Conservation (phyloP, 2,329 filamentous ascomycete species). For the Claviceps lovelessii region DNA sequence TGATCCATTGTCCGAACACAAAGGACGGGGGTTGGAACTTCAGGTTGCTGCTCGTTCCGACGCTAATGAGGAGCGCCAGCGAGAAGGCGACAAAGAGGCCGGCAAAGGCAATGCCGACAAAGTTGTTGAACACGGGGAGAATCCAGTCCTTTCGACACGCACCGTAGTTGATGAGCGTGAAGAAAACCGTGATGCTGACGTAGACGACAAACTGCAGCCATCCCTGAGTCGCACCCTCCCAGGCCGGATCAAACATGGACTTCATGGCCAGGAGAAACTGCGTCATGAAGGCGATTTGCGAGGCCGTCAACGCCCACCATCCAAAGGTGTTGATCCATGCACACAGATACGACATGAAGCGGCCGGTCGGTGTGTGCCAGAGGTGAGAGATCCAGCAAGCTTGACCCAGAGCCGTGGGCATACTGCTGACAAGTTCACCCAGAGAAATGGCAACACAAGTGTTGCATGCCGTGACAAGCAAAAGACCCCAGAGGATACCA, state of each 20-base stretch:
- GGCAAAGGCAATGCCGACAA: slow-evolving; percentile 38
- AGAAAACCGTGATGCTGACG: slow-evolving; percentile 30
- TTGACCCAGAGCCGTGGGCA: slow-evolving; percentile 47
- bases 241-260: slow-evolving; percentile 34
- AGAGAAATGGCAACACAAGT: slow-evolving; percentile 39
- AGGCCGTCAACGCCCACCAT: slow-evolving; percentile 43
- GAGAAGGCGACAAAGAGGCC: slow-evolving; percentile 37
- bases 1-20: slow-evolving; percentile 36
- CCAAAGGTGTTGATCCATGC: slow-evolving; percentile 48
- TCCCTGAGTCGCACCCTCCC: slow-evolving; percentile 28
- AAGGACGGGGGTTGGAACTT: slow-evolving; percentile 34
- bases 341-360: slow-evolving; percentile 40
- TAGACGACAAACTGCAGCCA: slow-evolving; percentile 44
- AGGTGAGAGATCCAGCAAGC: slow-evolving; percentile 37
- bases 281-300: slow-evolving; percentile 43
- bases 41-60: slow-evolving; percentile 29
- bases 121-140: slow-evolving; percentile 38
- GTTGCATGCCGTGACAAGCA: slow-evolving; percentile 37
- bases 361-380: slow-evolving; percentile 25
- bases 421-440: slow-evolving; percentile 41
- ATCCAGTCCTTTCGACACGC: slow-evolving; percentile 29
- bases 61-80: slow-evolving; percentile 36
- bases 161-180: slow-evolving; percentile 36
- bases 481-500: slow-evolving; percentile 40
- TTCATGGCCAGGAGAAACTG: slow-evolving; percentile 44